These are phyloP conservation scores for Neospora caninum DNA, from an alignment of 169 alveolate genomes.

Conservation along the genomic window DNA sequence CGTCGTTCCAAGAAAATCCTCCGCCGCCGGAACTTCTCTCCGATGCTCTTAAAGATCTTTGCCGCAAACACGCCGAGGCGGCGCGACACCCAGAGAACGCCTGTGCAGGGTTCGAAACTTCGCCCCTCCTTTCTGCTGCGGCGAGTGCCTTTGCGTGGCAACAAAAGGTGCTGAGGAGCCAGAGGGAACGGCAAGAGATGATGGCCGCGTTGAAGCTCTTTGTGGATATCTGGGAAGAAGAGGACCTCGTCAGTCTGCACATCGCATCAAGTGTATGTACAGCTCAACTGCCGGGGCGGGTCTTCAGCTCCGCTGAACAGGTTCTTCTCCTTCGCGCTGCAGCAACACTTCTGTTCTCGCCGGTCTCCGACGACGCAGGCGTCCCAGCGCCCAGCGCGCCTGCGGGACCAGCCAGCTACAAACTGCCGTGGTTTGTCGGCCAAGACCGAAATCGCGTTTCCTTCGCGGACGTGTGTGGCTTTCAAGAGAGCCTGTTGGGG, in stretches of 20 bases:
- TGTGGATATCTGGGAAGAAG: constrained; percentile 33
- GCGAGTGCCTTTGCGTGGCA: constrained; percentile 12
- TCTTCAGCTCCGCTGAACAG: neutral
- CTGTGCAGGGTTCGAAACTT: neutral
- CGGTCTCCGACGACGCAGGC: neutral
- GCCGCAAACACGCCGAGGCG: neutral
- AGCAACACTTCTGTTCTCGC: neutral
- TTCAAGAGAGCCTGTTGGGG: neutral
- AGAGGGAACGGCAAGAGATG: neutral
- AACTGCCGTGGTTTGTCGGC: neutral
- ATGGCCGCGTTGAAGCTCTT: neutral
- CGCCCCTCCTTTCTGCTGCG: neutral
- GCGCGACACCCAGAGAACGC: neutral
- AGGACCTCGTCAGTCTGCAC: neutral
- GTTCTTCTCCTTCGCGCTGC: neutral
- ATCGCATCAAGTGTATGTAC: neutral
- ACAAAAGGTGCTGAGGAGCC: neutral
- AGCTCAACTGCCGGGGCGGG: neutral
- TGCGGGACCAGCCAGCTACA: neutral
- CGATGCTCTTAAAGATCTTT: neutral
- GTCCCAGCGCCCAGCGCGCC: neutral
- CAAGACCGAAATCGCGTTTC: neutral
- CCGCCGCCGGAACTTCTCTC: neutral
- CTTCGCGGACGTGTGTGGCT: neutral
- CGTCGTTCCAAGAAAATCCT: neutral